A percentile compares a stretch with the other conserved stretches of the same genome.
Conservation (phyloP, 371 early-diverging fungal genomes). For the Mortierella sp. region DNA sequence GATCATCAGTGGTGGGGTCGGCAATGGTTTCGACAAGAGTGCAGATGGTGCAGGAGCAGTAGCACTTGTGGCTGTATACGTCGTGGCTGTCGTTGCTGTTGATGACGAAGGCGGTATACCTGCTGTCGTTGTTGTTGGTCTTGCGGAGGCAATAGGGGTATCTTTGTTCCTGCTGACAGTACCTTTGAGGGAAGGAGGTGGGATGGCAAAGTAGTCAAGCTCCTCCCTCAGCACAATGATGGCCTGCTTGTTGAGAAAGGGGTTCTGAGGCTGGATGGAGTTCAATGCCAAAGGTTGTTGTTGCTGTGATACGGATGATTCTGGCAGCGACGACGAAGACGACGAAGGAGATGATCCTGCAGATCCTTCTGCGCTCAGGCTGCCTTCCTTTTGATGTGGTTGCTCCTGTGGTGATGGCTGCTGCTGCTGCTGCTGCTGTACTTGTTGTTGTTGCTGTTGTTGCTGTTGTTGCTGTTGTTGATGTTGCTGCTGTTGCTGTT, state of each 20-base stretch:
- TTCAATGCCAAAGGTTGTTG: conserved; percentile 12
- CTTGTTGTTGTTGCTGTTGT: conserved; percentile 2
- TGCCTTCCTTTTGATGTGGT: no score
- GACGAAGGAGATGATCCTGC: conserved; percentile 1
- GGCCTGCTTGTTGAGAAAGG: conserved; percentile 76
- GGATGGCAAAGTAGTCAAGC: conserved; percentile 69
- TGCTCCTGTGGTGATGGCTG: neutral
- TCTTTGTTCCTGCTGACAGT: neutral
- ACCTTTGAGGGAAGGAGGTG: conserved; percentile 25
- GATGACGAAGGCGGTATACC: neutral
- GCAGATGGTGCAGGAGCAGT: neutral
- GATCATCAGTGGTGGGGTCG: conserved; percentile 36
- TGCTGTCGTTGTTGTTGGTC: neutral
- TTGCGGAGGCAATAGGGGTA: neutral
- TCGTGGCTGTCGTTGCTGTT: neutral
- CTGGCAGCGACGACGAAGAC: no score
- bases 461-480: conserved; percentile 13
- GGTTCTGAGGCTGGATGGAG: conserved; percentile 55
- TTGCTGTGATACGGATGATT: neutral
- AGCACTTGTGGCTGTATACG: neutral
- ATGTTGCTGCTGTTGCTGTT: conserved; percentile 22
- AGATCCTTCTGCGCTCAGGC: no score
- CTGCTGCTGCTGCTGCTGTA: conserved; percentile 1
- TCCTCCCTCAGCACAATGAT: conserved; percentile 74
- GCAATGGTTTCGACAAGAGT: conserved; percentile 4